phyloP scores from a whole-genome alignment of 345 rosid genomes.

The Syzygium grande region DNA sequence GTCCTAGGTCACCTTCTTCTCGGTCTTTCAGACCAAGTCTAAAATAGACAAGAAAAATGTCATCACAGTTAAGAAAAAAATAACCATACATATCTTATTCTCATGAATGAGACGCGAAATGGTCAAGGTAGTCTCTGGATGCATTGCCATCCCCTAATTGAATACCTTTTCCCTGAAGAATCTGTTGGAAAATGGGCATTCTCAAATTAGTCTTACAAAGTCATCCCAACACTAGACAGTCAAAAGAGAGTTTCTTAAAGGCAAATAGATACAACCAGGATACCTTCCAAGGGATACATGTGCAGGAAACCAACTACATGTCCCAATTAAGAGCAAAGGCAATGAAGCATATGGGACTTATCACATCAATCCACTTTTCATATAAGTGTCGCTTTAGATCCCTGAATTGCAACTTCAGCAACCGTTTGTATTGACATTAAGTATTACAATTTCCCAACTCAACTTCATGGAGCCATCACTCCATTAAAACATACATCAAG shows the following conservation, averaged over 20 bases:
- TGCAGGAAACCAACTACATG: background rate
- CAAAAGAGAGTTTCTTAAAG: background rate
- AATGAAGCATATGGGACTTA: background rate
- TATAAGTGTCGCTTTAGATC: background rate
- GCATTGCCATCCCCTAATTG: constrained; percentile 92
- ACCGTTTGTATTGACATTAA: background rate
- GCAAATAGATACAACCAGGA: background rate
- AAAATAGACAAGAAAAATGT: constrained; percentile 1
- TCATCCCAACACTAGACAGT: background rate
- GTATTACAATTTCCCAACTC: background rate
- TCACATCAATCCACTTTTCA: background rate
- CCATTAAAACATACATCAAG: background rate
- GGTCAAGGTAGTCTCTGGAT: constrained; percentile 76
- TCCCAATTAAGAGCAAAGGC: background rate
- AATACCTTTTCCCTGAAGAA: constrained; percentile 83
- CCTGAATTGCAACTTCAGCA: background rate
- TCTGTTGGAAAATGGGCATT: constrained; percentile 29
- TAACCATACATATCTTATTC: background rate
- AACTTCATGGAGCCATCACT: background rate
- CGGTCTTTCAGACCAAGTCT: constrained; percentile 68
- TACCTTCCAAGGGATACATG: background rate
- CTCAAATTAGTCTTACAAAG: background rate
- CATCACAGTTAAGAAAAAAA: background rate
- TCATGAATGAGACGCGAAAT: constrained; percentile 19
- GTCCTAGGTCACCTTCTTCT: constrained; percentile 94